phyloP scores from a whole-genome alignment of 768 basidiomycete species.

The Podaxis sp. region DNA sequence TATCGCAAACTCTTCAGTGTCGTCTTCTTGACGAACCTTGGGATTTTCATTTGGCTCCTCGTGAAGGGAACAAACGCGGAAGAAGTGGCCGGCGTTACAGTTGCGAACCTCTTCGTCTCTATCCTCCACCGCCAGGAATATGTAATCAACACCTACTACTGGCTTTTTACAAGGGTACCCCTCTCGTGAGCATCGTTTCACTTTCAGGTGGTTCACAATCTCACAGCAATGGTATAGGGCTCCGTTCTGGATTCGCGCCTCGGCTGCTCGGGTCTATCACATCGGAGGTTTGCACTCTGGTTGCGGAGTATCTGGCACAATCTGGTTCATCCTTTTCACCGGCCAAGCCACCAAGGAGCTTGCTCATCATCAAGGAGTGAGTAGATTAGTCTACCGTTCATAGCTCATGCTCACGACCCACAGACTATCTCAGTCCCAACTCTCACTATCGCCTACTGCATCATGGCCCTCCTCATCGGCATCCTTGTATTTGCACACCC shows the following conservation, averaged over 20 bases:
- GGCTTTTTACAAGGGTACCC: constrained; percentile 45
- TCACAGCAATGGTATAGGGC: neutral
- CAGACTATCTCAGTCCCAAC: constrained; percentile 13
- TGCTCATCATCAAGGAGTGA: constrained; percentile 18
- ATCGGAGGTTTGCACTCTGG: constrained; percentile 56
- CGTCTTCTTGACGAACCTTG: constrained; percentile 51
- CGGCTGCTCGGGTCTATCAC: constrained; percentile 47
- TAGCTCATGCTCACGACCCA: neutral
- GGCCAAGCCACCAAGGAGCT: constrained; percentile 35
- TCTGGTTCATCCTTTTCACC: constrained; percentile 49
- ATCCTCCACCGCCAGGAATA: constrained; percentile 51
- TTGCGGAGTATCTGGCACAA: constrained; percentile 43
- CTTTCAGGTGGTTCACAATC: neutral
- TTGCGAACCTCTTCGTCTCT: constrained; percentile 43
- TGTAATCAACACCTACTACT: constrained; percentile 55
- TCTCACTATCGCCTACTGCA: constrained; percentile 29
- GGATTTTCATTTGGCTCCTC: constrained; percentile 40
- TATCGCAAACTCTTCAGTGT: constrained; percentile 58
- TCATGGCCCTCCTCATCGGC: constrained; percentile 39
- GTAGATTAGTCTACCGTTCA: constrained; percentile 13
- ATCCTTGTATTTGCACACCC: constrained; percentile 50
- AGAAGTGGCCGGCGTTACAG: constrained; percentile 33
- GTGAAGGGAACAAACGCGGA: constrained; percentile 30
- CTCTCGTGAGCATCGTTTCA: constrained; percentile 31
- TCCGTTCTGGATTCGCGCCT: constrained; percentile 39